Evolutionary conservation across 331 rosid genomes (phyloP), one percentile per base, ranked within the genome.

Genomic region (Phaseolus coccineus): DNA sequence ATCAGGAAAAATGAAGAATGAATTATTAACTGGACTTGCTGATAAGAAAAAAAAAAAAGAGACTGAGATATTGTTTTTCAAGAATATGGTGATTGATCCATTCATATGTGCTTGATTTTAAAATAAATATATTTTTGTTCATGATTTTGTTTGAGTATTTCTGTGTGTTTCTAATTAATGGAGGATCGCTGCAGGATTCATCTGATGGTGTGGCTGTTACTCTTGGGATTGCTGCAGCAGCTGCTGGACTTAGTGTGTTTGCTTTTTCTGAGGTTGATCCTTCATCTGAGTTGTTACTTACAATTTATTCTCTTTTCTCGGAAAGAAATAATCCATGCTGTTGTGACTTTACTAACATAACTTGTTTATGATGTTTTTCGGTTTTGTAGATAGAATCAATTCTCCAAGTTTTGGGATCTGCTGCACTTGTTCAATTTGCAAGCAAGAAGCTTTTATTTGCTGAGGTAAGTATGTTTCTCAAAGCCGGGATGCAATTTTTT

Each of bases 361-460:
- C 40, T 73, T 71, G 62, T 77, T 76, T 64, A 50, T 27, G 27
- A 14, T 67, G 69, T 66, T 71, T 28, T 65, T 74, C 27, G 66
- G 16, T 72, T 19, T 71, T 81, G 22, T 76, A 96, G 99, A 8
- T 96, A 53, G 99, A 96, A 85, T 89, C 97, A 67, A 85, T 96
- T 72, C 99, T 96, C 84, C 93, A 93, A 84, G 40, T 93, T 73
- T 37, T 96, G 57, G 99, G 99, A 48, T 87, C 99, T 13, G 98
- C 91, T 79, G 99, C 98, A 76, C 24, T 93, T 71, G 48, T 93
- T 85, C 99, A 96, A 89, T 84, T 91, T 70, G 93, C 80, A 73
- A 86, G 92, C 91, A 96, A 82, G 85, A 96, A 91, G 83, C 87
- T 96, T 73, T 90, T 96, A 37, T 96, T 85, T 80, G 98, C 99